Conservation (phyloP, 2,329 filamentous ascomycete species). For the Fusarium longipes region DNA sequence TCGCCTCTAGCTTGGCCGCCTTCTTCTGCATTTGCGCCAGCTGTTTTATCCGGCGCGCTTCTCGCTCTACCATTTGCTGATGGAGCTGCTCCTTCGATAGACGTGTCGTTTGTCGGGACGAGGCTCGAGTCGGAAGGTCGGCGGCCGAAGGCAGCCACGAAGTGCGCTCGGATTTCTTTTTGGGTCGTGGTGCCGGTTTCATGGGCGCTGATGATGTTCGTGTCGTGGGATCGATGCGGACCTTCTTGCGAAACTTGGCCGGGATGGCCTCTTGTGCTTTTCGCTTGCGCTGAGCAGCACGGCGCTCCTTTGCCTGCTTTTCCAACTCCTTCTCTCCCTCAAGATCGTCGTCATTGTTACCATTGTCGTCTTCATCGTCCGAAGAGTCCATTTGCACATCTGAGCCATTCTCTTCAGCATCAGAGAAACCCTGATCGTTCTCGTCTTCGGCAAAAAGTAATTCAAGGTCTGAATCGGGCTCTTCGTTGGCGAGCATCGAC, state of each 20-base stretch:
- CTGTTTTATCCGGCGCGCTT: constrained; percentile 76
- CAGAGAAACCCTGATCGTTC: constrained; percentile 75
- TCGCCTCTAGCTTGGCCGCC: constrained; percentile 76
- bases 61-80: constrained; percentile 78
- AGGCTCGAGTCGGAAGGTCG: constrained; percentile 69
- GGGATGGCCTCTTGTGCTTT: constrained; percentile 82
- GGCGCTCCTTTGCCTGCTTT: constrained; percentile 76
- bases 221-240: constrained; percentile 72
- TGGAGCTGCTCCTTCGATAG: constrained; percentile 72
- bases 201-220: constrained; percentile 51
- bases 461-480: constrained; percentile 75
- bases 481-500: constrained; percentile 79
- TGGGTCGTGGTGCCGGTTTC: constrained; percentile 61
- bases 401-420: constrained; percentile 73
- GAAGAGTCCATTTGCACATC: constrained; percentile 90
- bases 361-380: constrained; percentile 82
- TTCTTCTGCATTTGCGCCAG: constrained; percentile 74
- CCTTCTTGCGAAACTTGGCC: constrained; percentile 77
- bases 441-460: constrained; percentile 81
- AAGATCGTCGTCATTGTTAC: constrained; percentile 72
- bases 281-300: constrained; percentile 77
- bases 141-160: constrained; percentile 68
- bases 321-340: constrained; percentile 91
- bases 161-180: constrained; percentile 69
- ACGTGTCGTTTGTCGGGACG: constrained; percentile 67